Evolutionary conservation across 2,329 filamentous ascomycete genomes (phyloP), one percentile per base, ranked within the genome.

Genomic region (Botrytis medusae): DNA sequence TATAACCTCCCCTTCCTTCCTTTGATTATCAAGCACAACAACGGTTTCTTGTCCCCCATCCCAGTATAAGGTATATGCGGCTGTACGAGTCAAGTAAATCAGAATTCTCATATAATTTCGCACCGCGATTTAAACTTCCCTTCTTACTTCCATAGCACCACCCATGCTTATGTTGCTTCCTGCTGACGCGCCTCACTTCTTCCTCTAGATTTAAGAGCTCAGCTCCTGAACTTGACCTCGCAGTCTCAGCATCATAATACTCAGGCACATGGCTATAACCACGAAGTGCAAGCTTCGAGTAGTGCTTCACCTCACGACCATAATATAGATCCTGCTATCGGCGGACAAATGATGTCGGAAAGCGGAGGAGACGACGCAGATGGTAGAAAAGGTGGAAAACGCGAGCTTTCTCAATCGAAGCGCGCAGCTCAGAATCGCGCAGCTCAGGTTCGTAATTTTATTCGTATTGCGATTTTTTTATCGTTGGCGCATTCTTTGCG

Each of bases 351-450:
- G 71, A 79, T 80, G 73, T 81, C 81, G 77, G 78, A 76, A 63
- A 76, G 74, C 40, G 78, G 78, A 63, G 78, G 75, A 51, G 80
- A 79, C 59, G 78, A 77, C 60, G 79, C 79, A 73, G 80, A 92
- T 76, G 88, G 90, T 76, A 87, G 91, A 69, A 95, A 96, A 83
- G 91, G 91, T 20, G 86, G 86, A 72, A 97, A 97, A 83, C 89
- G 96, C 71, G 95, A 98, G 83, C 85, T 99, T 74, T 98, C 95
- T 40, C 96, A 95, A 62, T 97, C 94, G 32, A 75, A 75, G 54
- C 69, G 74, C 32, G 74, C 74, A 46, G 74, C 74, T 29, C 74
- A 75, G 60, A 75, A 99, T 81, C 88, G 96, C 81, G 96, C 95
- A 78, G 96, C 96, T 71, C 96, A 99, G 90, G 96, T 98, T 88